phyloP scores from a whole-genome alignment of 2,329 filamentous ascomycete genomes.

The Dryadomyces quercivorus region DNA sequence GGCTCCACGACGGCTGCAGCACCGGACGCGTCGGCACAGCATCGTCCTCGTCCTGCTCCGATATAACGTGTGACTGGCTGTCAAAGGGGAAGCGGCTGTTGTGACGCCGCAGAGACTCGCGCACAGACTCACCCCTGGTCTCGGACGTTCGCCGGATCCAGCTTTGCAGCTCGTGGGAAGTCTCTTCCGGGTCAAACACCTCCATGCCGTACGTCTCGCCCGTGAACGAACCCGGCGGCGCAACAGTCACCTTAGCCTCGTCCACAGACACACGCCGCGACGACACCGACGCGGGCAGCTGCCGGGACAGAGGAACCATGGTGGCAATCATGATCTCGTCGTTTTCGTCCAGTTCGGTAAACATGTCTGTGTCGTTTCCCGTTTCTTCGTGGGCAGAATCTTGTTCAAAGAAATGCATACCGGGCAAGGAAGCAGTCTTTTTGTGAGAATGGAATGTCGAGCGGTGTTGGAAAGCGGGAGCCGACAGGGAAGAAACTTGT shows the following conservation, averaged over 20 bases:
- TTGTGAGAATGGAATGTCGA: not conserved
- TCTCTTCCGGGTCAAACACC: constrained; percentile 2
- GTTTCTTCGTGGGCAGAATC: constrained; percentile 1
- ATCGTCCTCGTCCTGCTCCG: not conserved
- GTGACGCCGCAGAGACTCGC: not conserved
- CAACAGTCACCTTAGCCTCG: not conserved
- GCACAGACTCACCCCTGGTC: constrained; percentile 1
- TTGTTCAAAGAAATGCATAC: not conserved
- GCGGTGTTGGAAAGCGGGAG: not conserved
- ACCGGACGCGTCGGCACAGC: not conserved
- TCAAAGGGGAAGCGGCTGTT: not conserved
- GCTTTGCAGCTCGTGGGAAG: constrained; percentile 3
- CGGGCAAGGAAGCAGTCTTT: not conserved
- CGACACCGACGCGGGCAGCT: not conserved
- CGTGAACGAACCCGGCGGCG: too few relatives aligned
- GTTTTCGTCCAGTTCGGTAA: constrained; percentile 6
- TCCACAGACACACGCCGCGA: not conserved
- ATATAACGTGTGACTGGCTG: not conserved
- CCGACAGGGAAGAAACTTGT: not conserved
- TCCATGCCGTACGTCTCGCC: not conserved
- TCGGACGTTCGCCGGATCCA: constrained; percentile 8
- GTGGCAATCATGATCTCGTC: constrained; percentile 8
- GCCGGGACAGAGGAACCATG: constrained; percentile 1
- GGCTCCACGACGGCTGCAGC: not conserved
- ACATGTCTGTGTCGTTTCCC: not conserved